A percentile compares a stretch with the other conserved stretches of the same genome.
These are phyloP conservation scores for Noccaea caerulescens DNA, from an alignment of 345 rosid genomes.

Conservation along the genomic window DNA sequence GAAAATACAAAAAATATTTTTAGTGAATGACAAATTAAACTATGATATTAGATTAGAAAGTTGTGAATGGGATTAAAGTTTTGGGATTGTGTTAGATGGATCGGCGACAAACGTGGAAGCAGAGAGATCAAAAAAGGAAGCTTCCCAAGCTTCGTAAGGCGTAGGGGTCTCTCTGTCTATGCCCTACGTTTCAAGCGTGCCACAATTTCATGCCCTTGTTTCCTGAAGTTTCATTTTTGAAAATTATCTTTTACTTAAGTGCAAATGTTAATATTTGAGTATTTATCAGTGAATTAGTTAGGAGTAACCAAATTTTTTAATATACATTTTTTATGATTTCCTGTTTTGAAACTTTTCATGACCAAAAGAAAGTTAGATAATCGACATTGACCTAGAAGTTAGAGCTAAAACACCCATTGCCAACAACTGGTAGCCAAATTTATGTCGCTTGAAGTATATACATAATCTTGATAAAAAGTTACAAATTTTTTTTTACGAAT, in stretches of 20 bases:
- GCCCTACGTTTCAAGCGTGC: slow-evolving; percentile 38
- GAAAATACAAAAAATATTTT: neutral
- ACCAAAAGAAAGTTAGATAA: slow-evolving; percentile 6
- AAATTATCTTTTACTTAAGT: neutral
- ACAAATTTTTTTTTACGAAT: slow-evolving; percentile 7
- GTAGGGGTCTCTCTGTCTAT: slow-evolving; percentile 24
- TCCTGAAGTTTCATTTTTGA: slow-evolving; percentile 22
- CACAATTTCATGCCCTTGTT: slow-evolving; percentile 46
- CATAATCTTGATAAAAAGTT: neutral
- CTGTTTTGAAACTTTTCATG: slow-evolving; percentile 25
- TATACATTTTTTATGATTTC: neutral
- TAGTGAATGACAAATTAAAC: neutral
- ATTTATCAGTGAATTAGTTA: neutral
- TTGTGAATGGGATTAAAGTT: slow-evolving; percentile 9
- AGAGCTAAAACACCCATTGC: slow-evolving; percentile 45
- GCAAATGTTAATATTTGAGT: neutral
- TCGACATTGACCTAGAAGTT: slow-evolving; percentile 58
- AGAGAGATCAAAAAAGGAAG: slow-evolving; percentile 22
- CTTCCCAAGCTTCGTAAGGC: slow-evolving; percentile 31
- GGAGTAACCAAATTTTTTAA: no score
- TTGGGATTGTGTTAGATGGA: slow-evolving; percentile 35
- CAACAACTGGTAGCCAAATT: slow-evolving; percentile 60
- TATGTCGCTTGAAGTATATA: slow-evolving; percentile 31
- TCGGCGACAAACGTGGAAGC: slow-evolving; percentile 43
- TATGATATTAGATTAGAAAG: slow-evolving; percentile 10